Evolutionary conservation across 2,329 filamentous ascomycete genomes (phyloP).

Genomic region (Alternaria sp.): DNA sequence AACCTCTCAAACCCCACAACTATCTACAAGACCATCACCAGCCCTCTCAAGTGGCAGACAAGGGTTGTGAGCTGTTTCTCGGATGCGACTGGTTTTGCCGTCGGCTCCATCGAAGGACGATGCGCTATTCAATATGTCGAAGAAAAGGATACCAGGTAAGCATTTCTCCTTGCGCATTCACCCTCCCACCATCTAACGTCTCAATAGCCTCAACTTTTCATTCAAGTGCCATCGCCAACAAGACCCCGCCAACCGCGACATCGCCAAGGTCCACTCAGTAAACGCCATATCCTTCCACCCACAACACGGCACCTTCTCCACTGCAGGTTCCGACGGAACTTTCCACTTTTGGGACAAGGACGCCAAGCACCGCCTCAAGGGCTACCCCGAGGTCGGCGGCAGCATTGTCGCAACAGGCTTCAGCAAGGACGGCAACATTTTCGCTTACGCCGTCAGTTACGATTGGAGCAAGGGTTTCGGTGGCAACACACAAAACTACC

Average conservation of each 20-base stretch:
- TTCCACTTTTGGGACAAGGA: slow-evolving; percentile 93
- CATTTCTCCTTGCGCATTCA: not conserved
- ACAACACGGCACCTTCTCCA: slow-evolving; percentile 96
- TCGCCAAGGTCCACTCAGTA: slow-evolving; percentile 90
- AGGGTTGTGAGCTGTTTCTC: slow-evolving; percentile 93
- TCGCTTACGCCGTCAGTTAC: slow-evolving; percentile 80
- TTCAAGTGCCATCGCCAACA: slow-evolving; percentile 98
- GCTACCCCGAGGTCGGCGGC: slow-evolving; percentile 71
- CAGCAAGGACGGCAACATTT: slow-evolving; percentile 77
- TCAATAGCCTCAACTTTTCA: slow-evolving; percentile 82
- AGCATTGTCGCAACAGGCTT: slow-evolving; percentile 93
- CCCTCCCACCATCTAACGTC: slow-evolving; percentile 19
- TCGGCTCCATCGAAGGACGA: slow-evolving; percentile 95
- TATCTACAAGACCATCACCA: slow-evolving; percentile 96
- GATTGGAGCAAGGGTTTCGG: slow-evolving; percentile 98
- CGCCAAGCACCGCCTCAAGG: slow-evolving; percentile 65
- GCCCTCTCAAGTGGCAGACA: slow-evolving; percentile 98
- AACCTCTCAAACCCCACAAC: slow-evolving; percentile 87
- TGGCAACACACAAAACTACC: slow-evolving; percentile 73
- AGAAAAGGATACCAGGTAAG: slow-evolving; percentile 81
- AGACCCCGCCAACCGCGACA: slow-evolving; percentile 67
- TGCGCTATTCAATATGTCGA: slow-evolving; percentile 99
- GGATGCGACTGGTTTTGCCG: slow-evolving; percentile 89
- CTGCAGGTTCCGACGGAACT: slow-evolving; percentile 91
- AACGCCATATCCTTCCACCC: slow-evolving; percentile 99